These are phyloP conservation scores for Talaromyces nanjingensis DNA, from an alignment of 495 filamentous ascomycete species.

Conservation along the genomic window DNA sequence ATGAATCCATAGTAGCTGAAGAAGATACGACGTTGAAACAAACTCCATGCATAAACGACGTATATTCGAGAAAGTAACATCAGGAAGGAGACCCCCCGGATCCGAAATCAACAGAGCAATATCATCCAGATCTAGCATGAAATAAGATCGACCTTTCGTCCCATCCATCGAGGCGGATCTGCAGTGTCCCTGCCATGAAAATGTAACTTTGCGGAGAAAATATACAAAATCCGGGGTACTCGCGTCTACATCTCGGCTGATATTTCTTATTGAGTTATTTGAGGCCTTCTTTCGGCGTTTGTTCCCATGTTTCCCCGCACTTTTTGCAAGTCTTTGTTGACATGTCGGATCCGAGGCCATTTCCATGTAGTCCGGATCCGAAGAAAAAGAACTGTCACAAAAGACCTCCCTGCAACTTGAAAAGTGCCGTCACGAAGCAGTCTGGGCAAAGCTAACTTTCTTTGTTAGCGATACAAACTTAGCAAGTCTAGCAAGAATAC, in stretches of 20 bases:
- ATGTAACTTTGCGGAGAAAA: neutral
- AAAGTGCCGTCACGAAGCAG: neutral
- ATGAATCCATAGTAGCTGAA: too few species aligned
- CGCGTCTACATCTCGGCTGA: neutral
- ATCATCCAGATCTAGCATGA: neutral
- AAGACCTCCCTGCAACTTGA: neutral
- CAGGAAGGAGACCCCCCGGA: neutral
- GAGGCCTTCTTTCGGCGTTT: neutral
- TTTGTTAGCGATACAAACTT: neutral
- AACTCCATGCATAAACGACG: neutral
- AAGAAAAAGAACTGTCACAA: neutral
- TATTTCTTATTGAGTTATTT: neutral
- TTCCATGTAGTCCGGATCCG: neutral
- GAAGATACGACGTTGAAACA: too few species aligned
- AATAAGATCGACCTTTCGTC: neutral
- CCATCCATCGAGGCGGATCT: neutral
- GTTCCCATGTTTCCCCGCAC: neutral
- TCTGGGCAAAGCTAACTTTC: neutral
- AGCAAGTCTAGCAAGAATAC: neutral
- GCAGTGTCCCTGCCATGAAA: neutral
- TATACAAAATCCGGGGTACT: neutral
- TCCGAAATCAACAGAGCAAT: neutral
- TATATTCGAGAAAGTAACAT: neutral
- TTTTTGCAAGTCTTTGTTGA: neutral
- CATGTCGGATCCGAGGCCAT: neutral